Evolutionary conservation across 257 asterid species (phyloP).

Genomic region (Gentiana straminea): DNA sequence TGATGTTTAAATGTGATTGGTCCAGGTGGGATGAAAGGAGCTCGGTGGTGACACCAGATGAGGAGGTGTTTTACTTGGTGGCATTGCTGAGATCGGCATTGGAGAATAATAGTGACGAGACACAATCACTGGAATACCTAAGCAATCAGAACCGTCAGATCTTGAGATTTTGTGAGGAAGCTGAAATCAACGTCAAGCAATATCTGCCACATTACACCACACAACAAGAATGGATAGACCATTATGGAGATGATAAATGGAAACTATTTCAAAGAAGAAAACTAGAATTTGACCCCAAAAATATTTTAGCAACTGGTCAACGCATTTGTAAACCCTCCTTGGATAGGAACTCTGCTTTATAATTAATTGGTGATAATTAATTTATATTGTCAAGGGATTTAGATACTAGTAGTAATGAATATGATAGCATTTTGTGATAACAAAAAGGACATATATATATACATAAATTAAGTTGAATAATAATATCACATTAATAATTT

Average conservation of each 20-base stretch:
- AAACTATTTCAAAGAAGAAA: conserved; percentile 29
- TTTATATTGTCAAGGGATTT: background rate
- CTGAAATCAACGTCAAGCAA: conserved; percentile 41
- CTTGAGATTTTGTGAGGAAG: conserved; percentile 38
- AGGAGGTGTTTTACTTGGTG: conserved; percentile 64
- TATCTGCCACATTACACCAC: conserved; percentile 72
- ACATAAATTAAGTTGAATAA: no score
- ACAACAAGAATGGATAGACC: conserved; percentile 49
- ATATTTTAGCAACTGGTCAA: conserved; percentile 65
- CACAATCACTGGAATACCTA: conserved; percentile 37
- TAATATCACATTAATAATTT: no score
- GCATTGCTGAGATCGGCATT: conserved; percentile 62
- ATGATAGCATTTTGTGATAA: no score
- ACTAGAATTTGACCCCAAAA: conserved; percentile 50
- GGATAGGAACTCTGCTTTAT: conserved; percentile 21
- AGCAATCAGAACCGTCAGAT: conserved; percentile 42
- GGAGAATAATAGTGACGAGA: conserved; percentile 38
- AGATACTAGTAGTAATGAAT: background rate
- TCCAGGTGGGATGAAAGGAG: conserved; percentile 52
- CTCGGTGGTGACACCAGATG: conserved; percentile 62
- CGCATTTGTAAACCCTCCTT: conserved; percentile 39
- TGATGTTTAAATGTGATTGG: background rate
- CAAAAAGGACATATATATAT: no score
- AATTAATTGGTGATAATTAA: conserved; percentile 14
- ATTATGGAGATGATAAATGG: conserved; percentile 66